Evolutionary conservation across 371 early-diverging fungal species (phyloP).

Genomic region (Coemansia sp.): DNA sequence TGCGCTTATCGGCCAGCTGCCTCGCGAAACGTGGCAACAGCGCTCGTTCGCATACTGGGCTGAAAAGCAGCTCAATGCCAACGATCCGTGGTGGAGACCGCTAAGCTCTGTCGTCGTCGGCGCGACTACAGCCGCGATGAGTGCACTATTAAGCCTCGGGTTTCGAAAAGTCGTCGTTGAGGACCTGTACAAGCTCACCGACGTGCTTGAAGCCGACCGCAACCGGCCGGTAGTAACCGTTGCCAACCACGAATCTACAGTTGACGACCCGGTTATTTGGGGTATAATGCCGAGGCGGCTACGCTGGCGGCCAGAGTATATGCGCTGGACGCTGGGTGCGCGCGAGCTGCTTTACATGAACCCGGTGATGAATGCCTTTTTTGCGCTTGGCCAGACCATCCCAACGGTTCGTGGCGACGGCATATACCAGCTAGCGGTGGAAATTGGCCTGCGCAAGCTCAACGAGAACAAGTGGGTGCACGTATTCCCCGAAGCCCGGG

Average conservation of each 20-base stretch:
- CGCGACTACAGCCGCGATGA: conserved; percentile 53
- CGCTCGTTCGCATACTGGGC: conserved; percentile 48
- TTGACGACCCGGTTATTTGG: conserved; percentile 87
- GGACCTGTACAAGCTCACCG: conserved; percentile 61
- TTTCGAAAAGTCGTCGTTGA: conserved; percentile 57
- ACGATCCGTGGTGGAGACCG: conserved; percentile 55
- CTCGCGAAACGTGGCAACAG: conserved; percentile 27
- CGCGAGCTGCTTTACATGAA: conserved; percentile 81
- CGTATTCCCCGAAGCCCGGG: conserved; percentile 80
- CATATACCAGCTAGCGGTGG: conserved; percentile 81
- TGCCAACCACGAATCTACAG: conserved; percentile 58
- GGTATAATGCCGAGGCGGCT: conserved; percentile 64
- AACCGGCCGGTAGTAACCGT: conserved; percentile 64
- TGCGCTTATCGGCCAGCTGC: conserved; percentile 27
- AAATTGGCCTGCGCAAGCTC: conserved; percentile 66
- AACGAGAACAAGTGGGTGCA: conserved; percentile 72
- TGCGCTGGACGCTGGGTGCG: conserved; percentile 86
- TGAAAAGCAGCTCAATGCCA: conserved; percentile 25
- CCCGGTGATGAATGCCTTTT: conserved; percentile 66
- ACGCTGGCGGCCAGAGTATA: conserved; percentile 52
- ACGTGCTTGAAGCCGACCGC: conserved; percentile 59
- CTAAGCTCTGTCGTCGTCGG: conserved; percentile 54
- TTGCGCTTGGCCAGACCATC: conserved; percentile 75
- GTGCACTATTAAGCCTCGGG: conserved; percentile 58
- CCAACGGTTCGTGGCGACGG: conserved; percentile 84